These are phyloP conservation scores for Solanum tarijense DNA, from an alignment of 257 asterid genomes.

Conservation along the genomic window DNA sequence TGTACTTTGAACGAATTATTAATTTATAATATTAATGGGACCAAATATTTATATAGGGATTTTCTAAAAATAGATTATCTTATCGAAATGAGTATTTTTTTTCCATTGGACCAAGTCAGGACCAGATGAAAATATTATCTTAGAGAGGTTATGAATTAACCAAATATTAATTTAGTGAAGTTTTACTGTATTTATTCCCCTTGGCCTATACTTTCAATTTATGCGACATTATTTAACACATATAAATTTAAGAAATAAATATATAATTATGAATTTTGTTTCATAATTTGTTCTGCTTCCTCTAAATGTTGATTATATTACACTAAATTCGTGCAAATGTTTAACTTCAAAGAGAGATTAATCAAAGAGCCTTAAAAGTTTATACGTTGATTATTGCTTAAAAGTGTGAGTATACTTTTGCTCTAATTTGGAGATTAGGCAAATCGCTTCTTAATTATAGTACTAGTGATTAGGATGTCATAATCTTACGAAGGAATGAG, in stretches of 20 bases:
- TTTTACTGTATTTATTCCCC: too few relatives aligned
- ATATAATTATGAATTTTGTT: background rate
- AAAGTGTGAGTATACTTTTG: background rate
- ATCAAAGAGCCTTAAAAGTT: background rate
- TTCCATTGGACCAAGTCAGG: background rate
- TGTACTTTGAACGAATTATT: too few relatives aligned
- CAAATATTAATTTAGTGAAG: too few relatives aligned
- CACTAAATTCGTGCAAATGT: background rate
- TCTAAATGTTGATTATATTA: background rate
- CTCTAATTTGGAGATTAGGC: background rate
- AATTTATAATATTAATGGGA: too few relatives aligned
- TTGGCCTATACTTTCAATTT: background rate
- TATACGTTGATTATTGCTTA: background rate
- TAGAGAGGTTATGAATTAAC: too few relatives aligned
- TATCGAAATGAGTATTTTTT: too few relatives aligned
- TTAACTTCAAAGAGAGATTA: background rate
- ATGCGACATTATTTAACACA: background rate
- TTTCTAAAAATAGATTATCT: background rate
- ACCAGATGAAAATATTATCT: too few relatives aligned
- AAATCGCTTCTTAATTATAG: background rate
- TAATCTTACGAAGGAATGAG: background rate
- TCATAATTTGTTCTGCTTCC: background rate
- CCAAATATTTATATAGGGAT: too few relatives aligned
- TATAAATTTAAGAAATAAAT: too few relatives aligned
- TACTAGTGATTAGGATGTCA: background rate